Conservation (phyloP, 2,329 filamentous ascomycete species). For the Nothophaeocryptopus gaeumannii region DNA sequence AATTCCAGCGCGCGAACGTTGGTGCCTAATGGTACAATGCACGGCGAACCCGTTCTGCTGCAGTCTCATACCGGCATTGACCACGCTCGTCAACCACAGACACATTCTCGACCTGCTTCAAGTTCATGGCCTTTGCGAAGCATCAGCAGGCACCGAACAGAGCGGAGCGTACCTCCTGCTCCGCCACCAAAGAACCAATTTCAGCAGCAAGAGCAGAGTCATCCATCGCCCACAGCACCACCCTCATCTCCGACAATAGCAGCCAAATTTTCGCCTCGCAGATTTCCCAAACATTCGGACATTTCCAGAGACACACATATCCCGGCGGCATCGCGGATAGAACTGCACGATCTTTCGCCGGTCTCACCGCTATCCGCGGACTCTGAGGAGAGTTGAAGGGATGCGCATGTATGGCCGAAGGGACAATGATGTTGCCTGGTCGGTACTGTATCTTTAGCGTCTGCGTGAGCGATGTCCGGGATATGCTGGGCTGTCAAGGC, state of each 20-base stretch:
- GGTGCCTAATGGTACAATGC: not conserved
- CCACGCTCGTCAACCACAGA: too few species aligned
- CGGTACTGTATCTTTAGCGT: constrained; percentile 1
- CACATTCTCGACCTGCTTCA: not conserved
- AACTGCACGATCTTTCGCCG: constrained; percentile 4
- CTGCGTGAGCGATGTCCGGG: constrained; percentile 3
- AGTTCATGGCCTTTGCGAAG: constrained; percentile 1
- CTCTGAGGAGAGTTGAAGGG: too few species aligned
- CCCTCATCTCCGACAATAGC: constrained; percentile 8
- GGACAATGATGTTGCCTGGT: constrained; percentile 1
- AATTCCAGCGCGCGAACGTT: constrained; percentile 6
- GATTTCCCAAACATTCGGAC: too few species aligned
- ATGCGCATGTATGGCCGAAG: too few species aligned
- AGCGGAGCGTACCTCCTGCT: constrained; percentile 6
- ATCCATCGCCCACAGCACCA: not conserved
- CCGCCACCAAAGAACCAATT: constrained; percentile 7
- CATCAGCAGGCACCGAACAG: constrained; percentile 1
- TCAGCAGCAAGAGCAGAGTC: too few species aligned
- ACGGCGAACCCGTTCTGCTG: too few species aligned
- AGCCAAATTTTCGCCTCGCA: too few species aligned
- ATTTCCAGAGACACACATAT: not conserved
- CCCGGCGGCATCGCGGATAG: not conserved
- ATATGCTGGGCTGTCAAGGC: constrained; percentile 7
- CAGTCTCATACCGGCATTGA: too few species aligned
- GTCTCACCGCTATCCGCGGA: constrained; percentile 6